Evolutionary conservation across 495 filamentous ascomycete species (phyloP).

Genomic region (Elaphomyces granulatus): DNA sequence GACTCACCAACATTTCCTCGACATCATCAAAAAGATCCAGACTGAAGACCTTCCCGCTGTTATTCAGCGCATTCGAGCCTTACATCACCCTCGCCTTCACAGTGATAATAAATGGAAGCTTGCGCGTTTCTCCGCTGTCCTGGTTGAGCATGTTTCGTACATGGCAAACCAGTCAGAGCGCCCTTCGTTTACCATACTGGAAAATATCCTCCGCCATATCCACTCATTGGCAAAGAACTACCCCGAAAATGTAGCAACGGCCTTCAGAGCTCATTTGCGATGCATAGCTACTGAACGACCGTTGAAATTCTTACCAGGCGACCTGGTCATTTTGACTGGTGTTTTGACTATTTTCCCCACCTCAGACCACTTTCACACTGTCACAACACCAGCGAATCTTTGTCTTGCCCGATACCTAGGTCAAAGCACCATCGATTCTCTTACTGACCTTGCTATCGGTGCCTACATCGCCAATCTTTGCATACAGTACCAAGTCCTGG

Average conservation of each 20-base stretch:
- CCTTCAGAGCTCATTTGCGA: slow-evolving; percentile 59
- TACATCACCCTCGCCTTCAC: slow-evolving; percentile 79
- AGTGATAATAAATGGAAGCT: slow-evolving; percentile 75
- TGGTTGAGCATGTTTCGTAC: slow-evolving; percentile 67
- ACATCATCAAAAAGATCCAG: slow-evolving; percentile 43
- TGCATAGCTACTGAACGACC: slow-evolving; percentile 45
- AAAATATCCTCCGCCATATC: slow-evolving; percentile 60
- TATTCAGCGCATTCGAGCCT: slow-evolving; percentile 73
- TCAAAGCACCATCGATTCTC: slow-evolving; percentile 47
- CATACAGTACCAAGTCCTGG: slow-evolving; percentile 63
- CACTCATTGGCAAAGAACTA: slow-evolving; percentile 79
- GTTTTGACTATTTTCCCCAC: slow-evolving; percentile 80
- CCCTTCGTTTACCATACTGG: slow-evolving; percentile 45
- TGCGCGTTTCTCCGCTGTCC: slow-evolving; percentile 50
- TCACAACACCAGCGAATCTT: slow-evolving; percentile 77
- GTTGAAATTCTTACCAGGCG: slow-evolving; percentile 49
- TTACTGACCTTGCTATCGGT: slow-evolving; percentile 55
- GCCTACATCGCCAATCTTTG: slow-evolving; percentile 64
- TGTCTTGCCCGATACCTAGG: slow-evolving; percentile 70
- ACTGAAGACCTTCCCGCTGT: slow-evolving; percentile 55
- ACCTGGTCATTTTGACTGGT: slow-evolving; percentile 69
- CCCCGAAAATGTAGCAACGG: slow-evolving; percentile 57
- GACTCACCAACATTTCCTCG: slow-evolving; percentile 56
- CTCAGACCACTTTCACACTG: slow-evolving; percentile 90
- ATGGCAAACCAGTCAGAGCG: slow-evolving; percentile 38